Evolutionary conservation across 129 eudicot species (phyloP).

Genomic region (Erigeron canadensis): DNA sequence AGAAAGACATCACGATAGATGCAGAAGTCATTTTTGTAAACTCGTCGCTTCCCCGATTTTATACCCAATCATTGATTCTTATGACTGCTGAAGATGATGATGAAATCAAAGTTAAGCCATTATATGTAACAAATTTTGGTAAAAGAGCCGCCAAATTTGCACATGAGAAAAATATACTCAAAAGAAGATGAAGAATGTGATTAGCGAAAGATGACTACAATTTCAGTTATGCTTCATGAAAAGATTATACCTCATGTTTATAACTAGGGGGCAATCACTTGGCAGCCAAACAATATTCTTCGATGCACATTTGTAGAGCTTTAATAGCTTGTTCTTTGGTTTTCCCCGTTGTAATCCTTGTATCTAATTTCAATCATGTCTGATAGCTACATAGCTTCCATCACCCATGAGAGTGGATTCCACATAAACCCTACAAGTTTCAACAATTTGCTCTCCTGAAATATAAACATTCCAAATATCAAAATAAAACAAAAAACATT

Average conservation of each 20-base stretch:
- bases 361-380: too few species aligned
- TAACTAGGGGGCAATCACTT: slow-evolving; percentile 45
- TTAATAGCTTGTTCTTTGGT: slow-evolving; percentile 50
- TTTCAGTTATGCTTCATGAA: background rate
- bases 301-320: slow-evolving; percentile 41
- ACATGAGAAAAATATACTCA: background rate
- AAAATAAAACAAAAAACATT: background rate
- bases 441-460: slow-evolving; percentile 78
- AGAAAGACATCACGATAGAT: slow-evolving; percentile 72
- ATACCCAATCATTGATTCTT: slow-evolving; percentile 77
- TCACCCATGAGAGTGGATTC: slow-evolving; percentile 19
- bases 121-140: slow-evolving; percentile 58
- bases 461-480: too few species aligned
- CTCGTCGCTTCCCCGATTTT: slow-evolving; percentile 87
- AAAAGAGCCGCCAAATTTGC: too few species aligned
- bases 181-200: background rate
- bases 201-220: too few species aligned
- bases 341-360: slow-evolving; percentile 73
- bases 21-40: slow-evolving; percentile 82
- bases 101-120: slow-evolving; percentile 81
- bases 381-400: too few species aligned
- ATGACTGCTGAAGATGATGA: slow-evolving; percentile 91
- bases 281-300: slow-evolving; percentile 41
- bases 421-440: slow-evolving; percentile 59
- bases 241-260: slow-evolving; percentile 47